These are phyloP conservation scores for Hirsutella rhossiliensis DNA, from an alignment of 2,329 filamentous ascomycete species.

Conservation along the genomic window DNA sequence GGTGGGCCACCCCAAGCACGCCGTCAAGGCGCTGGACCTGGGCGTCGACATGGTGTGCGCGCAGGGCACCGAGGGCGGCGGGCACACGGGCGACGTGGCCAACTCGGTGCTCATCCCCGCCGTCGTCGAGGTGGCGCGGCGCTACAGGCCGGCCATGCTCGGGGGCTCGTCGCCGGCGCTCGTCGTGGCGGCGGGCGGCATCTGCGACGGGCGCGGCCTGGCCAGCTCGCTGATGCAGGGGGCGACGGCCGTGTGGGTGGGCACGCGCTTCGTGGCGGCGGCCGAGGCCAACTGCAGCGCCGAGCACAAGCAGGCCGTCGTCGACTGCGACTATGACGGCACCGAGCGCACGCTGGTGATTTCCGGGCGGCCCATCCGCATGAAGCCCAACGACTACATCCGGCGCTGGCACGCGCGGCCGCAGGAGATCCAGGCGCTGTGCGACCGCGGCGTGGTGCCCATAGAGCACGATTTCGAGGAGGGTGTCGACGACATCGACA, in stretches of 20 bases:
- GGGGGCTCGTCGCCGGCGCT: conserved; percentile 54
- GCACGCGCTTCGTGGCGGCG: conserved; percentile 80
- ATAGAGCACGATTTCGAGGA: conserved; percentile 74
- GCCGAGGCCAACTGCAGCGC: conserved; percentile 70
- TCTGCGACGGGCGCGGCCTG: conserved; percentile 70
- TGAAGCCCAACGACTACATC: conserved; percentile 76
- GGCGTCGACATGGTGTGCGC: conserved; percentile 88
- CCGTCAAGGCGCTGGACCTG: conserved; percentile 72
- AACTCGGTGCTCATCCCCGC: conserved; percentile 79
- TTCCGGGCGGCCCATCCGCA: conserved; percentile 68
- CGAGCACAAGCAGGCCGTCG: conserved; percentile 74
- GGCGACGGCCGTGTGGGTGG: conserved; percentile 84
- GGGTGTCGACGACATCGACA: conserved; percentile 62
- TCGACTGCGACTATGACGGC: conserved; percentile 65
- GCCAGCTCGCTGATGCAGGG: conserved; percentile 80
- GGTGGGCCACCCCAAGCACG: conserved; percentile 88
- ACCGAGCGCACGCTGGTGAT: conserved; percentile 76
- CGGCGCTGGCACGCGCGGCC: conserved; percentile 68
- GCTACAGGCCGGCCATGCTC: conserved; percentile 57
- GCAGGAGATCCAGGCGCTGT: conserved; percentile 62
- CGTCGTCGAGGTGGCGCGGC: conserved; percentile 69
- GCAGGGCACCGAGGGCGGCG: conserved; percentile 87
- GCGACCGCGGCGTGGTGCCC: conserved; percentile 65
- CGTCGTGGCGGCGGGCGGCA: conserved; percentile 82
- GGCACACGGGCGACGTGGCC: conserved; percentile 81